A percentile compares a stretch with the other conserved stretches of the same genome.
phyloP scores from a whole-genome alignment of 2,329 filamentous ascomycete genomes.

The Parastagonospora nodorum region DNA sequence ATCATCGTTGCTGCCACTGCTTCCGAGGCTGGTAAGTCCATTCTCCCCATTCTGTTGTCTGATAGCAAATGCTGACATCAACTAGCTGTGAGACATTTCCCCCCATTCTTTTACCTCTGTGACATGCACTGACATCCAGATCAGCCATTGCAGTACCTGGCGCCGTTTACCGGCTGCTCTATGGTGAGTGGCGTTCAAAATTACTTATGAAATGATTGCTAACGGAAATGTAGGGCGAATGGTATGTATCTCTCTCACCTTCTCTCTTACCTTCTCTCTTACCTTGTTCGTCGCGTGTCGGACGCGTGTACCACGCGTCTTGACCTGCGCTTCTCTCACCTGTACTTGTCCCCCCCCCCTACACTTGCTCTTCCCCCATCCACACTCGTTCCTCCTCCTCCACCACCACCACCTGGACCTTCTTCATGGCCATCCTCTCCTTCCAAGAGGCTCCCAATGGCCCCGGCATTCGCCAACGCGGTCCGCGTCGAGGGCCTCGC shows the following conservation, averaged over 20 bases:
- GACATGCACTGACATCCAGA: no score
- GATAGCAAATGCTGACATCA: neutral
- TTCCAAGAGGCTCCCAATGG: neutral
- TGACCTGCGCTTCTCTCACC: no score
- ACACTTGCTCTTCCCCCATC: neutral
- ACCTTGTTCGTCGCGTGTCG: neutral
- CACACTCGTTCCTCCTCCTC: neutral
- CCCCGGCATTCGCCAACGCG: no score
- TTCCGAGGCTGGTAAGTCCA: slow-evolving; percentile 73
- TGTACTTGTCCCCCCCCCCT: neutral
- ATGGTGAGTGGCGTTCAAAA: slow-evolving; percentile 4
- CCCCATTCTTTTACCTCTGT: no score
- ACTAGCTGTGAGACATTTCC: no score
- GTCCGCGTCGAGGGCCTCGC: no score
- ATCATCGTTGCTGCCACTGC: slow-evolving; percentile 94
- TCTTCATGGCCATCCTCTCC: neutral
- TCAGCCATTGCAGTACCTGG: neutral
- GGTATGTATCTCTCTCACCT: no score
- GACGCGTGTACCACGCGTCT: no score
- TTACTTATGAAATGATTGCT: neutral
- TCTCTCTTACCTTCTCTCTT: no score
- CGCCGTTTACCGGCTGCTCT: slow-evolving; percentile 73
- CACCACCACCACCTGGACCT: no score
- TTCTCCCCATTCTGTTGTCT: neutral
- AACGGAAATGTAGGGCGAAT: neutral